phyloP scores from a whole-genome alignment of 1,139 yeast genomes.

The Protomyces macrosporus region DNA sequence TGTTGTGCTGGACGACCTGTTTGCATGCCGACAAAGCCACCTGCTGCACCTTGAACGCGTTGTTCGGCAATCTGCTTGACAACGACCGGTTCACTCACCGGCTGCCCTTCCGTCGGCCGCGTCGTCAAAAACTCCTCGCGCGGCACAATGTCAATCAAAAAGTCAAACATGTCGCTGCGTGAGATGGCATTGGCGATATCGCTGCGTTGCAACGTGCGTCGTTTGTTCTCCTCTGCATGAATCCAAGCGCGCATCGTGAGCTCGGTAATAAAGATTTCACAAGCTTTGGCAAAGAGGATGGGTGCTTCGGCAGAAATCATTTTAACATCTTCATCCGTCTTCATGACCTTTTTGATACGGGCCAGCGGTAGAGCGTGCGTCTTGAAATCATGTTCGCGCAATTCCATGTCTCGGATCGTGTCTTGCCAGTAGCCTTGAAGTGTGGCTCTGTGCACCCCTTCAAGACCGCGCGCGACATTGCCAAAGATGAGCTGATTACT shows the following conservation, averaged over 20 bases:
- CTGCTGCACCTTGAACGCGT: slow-evolving; percentile 22
- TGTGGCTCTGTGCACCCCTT: slow-evolving; percentile 73
- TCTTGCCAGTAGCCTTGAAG: slow-evolving; percentile 98
- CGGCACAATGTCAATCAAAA: slow-evolving; percentile 90
- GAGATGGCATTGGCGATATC: slow-evolving; percentile 95
- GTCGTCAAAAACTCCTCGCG: slow-evolving; percentile 40
- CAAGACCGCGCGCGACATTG: slow-evolving; percentile 89
- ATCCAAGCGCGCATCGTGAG: slow-evolving; percentile 98
- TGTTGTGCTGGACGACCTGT: neutral
- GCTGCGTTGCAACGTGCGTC: slow-evolving; percentile 86
- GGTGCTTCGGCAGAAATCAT: slow-evolving; percentile 99
- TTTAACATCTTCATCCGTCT: slow-evolving; percentile 92
- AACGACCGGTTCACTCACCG: neutral
- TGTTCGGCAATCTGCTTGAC: neutral
- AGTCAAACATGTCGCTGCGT: slow-evolving; percentile 94
- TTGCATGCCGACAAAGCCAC: slow-evolving; percentile 20
- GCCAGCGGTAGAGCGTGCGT: slow-evolving; percentile 93
- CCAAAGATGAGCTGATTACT: slow-evolving; percentile 46
- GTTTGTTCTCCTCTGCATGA: slow-evolving; percentile 91
- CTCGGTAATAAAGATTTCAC: slow-evolving; percentile 94
- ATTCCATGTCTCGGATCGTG: slow-evolving; percentile 82
- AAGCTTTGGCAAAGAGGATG: slow-evolving; percentile 91
- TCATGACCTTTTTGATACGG: slow-evolving; percentile 87
- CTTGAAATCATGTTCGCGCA: slow-evolving; percentile 84
- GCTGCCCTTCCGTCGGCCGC: neutral